Evolutionary conservation across 1,284 basidiomycete species (phyloP), one percentile per base, ranked within the genome.

Genomic region (Naganishia sp.): DNA sequence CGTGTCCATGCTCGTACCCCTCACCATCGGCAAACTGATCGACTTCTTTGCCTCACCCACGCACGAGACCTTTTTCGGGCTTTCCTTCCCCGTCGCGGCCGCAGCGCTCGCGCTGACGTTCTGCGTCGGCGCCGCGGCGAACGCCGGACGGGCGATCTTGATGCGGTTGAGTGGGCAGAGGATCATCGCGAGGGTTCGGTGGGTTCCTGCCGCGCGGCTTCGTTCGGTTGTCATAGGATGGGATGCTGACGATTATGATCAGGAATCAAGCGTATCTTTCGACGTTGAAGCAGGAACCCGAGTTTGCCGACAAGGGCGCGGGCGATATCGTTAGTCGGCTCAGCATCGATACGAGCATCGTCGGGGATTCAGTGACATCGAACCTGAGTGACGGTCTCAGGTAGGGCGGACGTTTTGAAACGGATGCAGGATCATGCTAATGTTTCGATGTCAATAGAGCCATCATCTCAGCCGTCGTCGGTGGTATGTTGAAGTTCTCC

Each of bases 301-400:
- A 94, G 76, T 94, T 87, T 75, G 91, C 95, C 3, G 94, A 97
- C 78, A 86, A 86, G 52, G 92, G 92, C 0, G 93, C 94, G 66
- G 96, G 95, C 15, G 96, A 99, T 76, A 90, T 97, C 11, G 83
- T 99, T 49, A 94, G 92, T 75, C 83, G 95, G 53, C 84, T 99
- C 45, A 94, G 90, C 67, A 89, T 90, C 6, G 95, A 99, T 77
- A 91, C 92, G 11, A 92, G 88, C 73, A 91, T 99, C 69, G 90
- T 99, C 48, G 96, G 96, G 48, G 95, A 98, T 80, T 91, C 89
- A 64, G 85, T 97, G 4, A 96, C 94, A 0, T 88, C 90, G 75
- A 94, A 97, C 72, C 84, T 97, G 46, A 93, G 90, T 16, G 94
- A 97, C 77, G 94, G 93, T 13, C 81, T 96, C 42, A 85, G 92